Percentiles rank a stretch among this genome's conserved stretches.
Evolutionary conservation across 1,284 basidiomycete genomes (phyloP).

Genomic region (Cutaneotrichosporon mucoides): DNA sequence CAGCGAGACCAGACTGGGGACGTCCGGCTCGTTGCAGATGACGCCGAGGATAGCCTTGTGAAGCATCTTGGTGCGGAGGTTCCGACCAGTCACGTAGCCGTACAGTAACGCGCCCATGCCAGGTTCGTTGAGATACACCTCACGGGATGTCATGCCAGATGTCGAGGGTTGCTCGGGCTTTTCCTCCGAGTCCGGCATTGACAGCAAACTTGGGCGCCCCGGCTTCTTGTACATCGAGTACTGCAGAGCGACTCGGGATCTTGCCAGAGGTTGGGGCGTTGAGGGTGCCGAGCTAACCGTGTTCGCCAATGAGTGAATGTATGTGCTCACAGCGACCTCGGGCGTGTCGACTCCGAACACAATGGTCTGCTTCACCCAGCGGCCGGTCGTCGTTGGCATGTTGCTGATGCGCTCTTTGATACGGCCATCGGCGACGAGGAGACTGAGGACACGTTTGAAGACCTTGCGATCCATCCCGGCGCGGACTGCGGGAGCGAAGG

Average conservation of each 20-base stretch:
- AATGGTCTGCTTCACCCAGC: slow-evolving; percentile 28
- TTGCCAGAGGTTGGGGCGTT: background rate
- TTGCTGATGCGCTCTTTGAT: slow-evolving; percentile 31
- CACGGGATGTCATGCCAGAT: slow-evolving; percentile 5
- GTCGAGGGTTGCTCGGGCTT: background rate
- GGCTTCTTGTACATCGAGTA: slow-evolving; percentile 18
- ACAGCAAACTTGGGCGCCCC: background rate
- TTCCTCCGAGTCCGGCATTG: background rate
- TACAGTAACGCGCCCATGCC: slow-evolving; percentile 29
- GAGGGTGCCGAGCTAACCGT: background rate
- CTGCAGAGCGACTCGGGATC: slow-evolving; percentile 10
- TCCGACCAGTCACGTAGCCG: slow-evolving; percentile 32
- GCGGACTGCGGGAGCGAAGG: slow-evolving; percentile 28
- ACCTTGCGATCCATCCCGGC: slow-evolving; percentile 39
- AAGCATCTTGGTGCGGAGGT: slow-evolving; percentile 25
- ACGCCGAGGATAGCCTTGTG: slow-evolving; percentile 31
- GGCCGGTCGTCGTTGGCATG: slow-evolving; percentile 34
- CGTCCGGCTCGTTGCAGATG: slow-evolving; percentile 10
- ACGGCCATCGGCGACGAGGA: slow-evolving; percentile 26
- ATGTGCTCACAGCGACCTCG: slow-evolving; percentile 22
- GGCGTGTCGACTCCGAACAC: slow-evolving; percentile 24
- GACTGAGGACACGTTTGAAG: slow-evolving; percentile 21
- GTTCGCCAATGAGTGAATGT: slow-evolving; percentile 26
- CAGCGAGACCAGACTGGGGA: slow-evolving; percentile 19
- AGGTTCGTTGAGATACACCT: slow-evolving; percentile 26